Percentiles rank a stretch among this genome's conserved stretches.
Conservation (phyloP, 106 monocot genomes). For the Amphibolis antarctica region DNA sequence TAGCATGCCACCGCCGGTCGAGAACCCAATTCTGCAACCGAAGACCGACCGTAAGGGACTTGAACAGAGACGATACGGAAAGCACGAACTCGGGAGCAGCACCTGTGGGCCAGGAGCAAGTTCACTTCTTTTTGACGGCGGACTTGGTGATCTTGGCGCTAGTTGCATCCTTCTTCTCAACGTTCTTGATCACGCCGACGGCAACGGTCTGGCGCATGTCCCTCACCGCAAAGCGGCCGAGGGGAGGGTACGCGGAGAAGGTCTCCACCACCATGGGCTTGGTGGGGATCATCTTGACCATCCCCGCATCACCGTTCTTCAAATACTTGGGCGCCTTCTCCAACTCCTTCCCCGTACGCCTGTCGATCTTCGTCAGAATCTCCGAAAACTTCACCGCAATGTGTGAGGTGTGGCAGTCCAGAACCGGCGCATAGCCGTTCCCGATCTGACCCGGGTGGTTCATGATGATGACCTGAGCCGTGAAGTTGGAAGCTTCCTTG, state of each 20-base stretch:
- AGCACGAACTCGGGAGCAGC: not conserved
- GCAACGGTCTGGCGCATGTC: conserved; percentile 81
- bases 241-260: conserved; percentile 62
- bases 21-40: conserved; percentile 65
- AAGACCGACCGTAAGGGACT: not conserved
- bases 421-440: no score
- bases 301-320: conserved; percentile 69
- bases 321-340: conserved; percentile 52
- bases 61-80: not conserved
- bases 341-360: conserved; percentile 12
- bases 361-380: not conserved
- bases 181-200: conserved; percentile 74
- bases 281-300: conserved; percentile 70
- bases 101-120: not conserved
- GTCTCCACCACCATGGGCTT: conserved; percentile 85
- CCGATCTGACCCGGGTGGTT: no score
- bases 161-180: conserved; percentile 67
- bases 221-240: conserved; percentile 37
- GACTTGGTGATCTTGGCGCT: conserved; percentile 73
- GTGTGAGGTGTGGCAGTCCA: no score
- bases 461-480: no score
- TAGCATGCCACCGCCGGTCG: conserved; percentile 39
- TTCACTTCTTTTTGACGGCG: conserved; percentile 69
- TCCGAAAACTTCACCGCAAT: no score
- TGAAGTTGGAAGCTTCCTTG: conserved; percentile 6